Base-by-base conservation (phyloP, 352 stramenopile genomes). In the Stramenopiles sp. region DNA sequence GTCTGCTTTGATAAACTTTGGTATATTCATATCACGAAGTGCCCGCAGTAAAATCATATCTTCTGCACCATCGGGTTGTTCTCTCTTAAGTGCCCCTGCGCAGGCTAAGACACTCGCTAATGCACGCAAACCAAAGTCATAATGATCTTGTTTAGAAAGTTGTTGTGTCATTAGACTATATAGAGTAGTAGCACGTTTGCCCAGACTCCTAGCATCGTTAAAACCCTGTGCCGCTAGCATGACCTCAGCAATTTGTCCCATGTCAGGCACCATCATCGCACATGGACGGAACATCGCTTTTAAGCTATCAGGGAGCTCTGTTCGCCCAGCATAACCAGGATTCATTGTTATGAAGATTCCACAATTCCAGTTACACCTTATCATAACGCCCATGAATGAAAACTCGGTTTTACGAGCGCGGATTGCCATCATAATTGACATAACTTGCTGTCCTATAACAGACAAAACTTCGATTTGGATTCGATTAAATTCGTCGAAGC, bases 261-360 rank as follows among this genome's bases (percentile, higher is more conserved):
- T 82, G 80, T 97, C 92, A 0, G 92, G 92, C 8, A 95, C 91
- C 81, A 97, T 95, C 92, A 97, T 97, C 7, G 92, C 96, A 75
- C 96, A 92, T 0, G 92, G 92, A 7, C 92, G 89, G 82, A 97
- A 97, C 0, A 97, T 88, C 27, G 92, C 92, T 80, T 97, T 96
- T 1, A 97, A 86, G 78, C 96, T 97, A 81, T 97, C 92, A 0
- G 92, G 92, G 0, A 97, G 86, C 82, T 96, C 92, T 0, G 92
- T 97, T 0, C 92, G 87, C 0, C 92, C 92, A 14, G 92, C 92
- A 81, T 97, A 97, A 1, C 92, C 92, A 1, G 92, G 92, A 84
- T 97, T 97, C 92, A 97, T 97, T 0, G 92, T 97, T 83, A 97
- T 96, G 86, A 97, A 97, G 80, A 97, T 94, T 0, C 93, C 93